Evolutionary conservation across 106 monocot species (phyloP).

Genomic region (Acorus calamus): DNA sequence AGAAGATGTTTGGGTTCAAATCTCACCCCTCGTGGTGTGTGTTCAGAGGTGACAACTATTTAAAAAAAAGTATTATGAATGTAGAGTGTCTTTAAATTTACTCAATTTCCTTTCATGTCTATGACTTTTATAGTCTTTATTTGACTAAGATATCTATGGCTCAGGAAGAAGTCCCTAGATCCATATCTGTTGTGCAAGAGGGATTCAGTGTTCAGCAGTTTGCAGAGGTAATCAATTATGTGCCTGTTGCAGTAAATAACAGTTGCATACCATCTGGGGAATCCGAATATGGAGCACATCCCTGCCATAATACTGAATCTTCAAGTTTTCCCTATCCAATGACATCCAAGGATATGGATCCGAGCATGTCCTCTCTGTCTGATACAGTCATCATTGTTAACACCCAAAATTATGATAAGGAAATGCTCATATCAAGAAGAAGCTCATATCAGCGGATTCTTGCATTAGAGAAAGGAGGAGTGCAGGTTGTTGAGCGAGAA

Average conservation of each 20-base stretch:
- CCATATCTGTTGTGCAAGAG: constrained; percentile 12
- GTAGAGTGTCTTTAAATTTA: too few relatives aligned
- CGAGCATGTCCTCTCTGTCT: constrained; percentile 16
- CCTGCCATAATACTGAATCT: constrained; percentile 19
- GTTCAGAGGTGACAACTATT: too few relatives aligned
- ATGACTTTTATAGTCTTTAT: not conserved
- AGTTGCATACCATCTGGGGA: constrained; percentile 22
- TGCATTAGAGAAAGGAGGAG: constrained; percentile 60
- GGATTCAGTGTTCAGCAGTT: constrained; percentile 20
- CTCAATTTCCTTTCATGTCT: too few relatives aligned
- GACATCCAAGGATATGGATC: constrained; percentile 14
- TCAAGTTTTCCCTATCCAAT: constrained; percentile 11
- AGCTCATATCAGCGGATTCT: constrained; percentile 92
- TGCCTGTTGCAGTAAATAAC: constrained; percentile 34
- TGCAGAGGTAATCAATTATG: constrained; percentile 30
- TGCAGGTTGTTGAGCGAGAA: constrained; percentile 83
- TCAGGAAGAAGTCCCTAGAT: constrained; percentile 23
- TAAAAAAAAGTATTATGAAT: too few relatives aligned
- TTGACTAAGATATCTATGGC: not conserved
- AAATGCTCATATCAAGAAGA: constrained; percentile 78
- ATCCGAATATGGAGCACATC: constrained; percentile 24
- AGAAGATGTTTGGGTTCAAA: too few relatives aligned
- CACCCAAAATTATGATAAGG: constrained; percentile 57
- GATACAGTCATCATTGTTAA: constrained; percentile 66
- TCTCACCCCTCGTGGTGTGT: too few relatives aligned